These are phyloP conservation scores for Tricholoma matsutake DNA, from an alignment of 768 basidiomycete genomes.

Conservation along the genomic window DNA sequence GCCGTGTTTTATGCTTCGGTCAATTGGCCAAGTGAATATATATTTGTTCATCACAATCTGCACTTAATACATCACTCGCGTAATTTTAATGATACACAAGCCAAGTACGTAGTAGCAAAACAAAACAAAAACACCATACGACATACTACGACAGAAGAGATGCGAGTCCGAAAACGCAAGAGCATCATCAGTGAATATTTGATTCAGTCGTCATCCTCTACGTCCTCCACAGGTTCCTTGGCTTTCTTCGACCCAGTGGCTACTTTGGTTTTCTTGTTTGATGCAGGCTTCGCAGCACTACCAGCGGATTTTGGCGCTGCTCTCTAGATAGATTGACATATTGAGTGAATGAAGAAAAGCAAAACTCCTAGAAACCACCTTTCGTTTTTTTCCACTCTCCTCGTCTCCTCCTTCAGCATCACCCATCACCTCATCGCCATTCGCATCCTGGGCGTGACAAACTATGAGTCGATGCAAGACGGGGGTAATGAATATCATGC, in stretches of 20 bases:
- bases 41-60: neutral
- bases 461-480: neutral
- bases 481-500: neutral
- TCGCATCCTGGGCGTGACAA: slow-evolving; percentile 21
- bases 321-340: slow-evolving; percentile 27
- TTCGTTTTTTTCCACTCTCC: slow-evolving; percentile 61
- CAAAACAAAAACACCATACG: neutral
- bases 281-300: slow-evolving; percentile 44
- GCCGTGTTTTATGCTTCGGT: no score
- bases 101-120: neutral
- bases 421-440: slow-evolving; percentile 43
- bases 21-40: neutral
- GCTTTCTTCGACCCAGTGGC: slow-evolving; percentile 44
- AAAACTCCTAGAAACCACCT: slow-evolving; percentile 37
- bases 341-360: slow-evolving; percentile 4
- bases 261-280: slow-evolving; percentile 43
- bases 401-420: slow-evolving; percentile 36
- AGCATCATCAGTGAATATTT: neutral
- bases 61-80: neutral
- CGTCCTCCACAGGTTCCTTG: slow-evolving; percentile 47
- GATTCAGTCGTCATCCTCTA: slow-evolving; percentile 29
- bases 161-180: neutral
- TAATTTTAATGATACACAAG: neutral
- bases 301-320: slow-evolving; percentile 36
- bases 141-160: neutral